A percentile compares a stretch with the other conserved stretches of the same genome.
Conservation (phyloP, 2,329 filamentous ascomycete genomes). For the Epichloe typhina region DNA sequence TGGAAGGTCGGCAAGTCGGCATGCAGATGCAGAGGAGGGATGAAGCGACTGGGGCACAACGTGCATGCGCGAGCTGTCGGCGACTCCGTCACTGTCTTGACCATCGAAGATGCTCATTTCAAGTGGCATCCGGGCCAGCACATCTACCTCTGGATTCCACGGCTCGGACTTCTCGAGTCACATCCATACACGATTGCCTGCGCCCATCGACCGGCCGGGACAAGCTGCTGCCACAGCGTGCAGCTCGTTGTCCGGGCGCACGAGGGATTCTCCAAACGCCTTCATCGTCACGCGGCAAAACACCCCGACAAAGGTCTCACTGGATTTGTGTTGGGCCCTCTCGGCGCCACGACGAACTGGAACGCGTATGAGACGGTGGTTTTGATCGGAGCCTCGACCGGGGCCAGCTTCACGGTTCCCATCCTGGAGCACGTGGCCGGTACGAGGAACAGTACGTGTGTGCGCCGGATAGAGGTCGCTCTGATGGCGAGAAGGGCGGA, state of each 20-base stretch:
- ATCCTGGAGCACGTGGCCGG: conserved; percentile 42
- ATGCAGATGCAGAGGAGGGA: conserved; percentile 37
- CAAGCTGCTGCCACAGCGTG: conserved; percentile 44
- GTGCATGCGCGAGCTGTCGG: conserved; percentile 35
- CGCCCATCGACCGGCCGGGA: conserved; percentile 34
- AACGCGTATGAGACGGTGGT: conserved; percentile 46
- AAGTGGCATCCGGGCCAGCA: conserved; percentile 47
- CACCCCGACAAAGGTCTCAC: conserved; percentile 17
- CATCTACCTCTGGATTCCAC: conserved; percentile 46
- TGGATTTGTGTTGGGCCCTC: conserved; percentile 41
- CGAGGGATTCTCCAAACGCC: conserved; percentile 40
- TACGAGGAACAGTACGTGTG: conserved; percentile 29
- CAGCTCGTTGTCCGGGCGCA: conserved; percentile 45
- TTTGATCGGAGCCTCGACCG: conserved; percentile 48
- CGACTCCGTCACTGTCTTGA: conserved; percentile 40
- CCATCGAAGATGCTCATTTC: conserved; percentile 46
- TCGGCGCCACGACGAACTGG: conserved; percentile 41
- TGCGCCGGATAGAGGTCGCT: conserved; percentile 38
- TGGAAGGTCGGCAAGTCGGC: conserved; percentile 25
- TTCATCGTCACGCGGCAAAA: conserved; percentile 33
- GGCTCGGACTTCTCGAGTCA: conserved; percentile 38
- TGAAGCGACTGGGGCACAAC: conserved; percentile 37
- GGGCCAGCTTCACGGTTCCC: conserved; percentile 47
- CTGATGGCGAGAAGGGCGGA: conserved; percentile 36
- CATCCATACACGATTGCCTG: conserved; percentile 52